Base-by-base conservation (phyloP, 2,329 filamentous ascomycete genomes). In the Davidsoniella neocaledoniae region DNA sequence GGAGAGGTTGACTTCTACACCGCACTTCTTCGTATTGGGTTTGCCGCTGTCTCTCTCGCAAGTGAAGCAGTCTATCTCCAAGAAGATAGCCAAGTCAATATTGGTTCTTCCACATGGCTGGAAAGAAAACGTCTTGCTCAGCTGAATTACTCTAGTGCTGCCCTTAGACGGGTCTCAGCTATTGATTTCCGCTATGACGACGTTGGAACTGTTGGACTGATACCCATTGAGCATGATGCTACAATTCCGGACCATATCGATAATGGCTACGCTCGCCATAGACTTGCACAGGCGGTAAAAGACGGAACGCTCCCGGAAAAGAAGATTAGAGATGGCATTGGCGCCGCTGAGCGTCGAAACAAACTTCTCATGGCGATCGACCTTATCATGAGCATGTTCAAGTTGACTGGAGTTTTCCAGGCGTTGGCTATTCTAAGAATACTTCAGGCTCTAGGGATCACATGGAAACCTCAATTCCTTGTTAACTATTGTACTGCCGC, bases 1-100 rank as follows among this genome's bases (percentile, higher is more conserved):
- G 79, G 83, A 69, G 79, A 86, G 50, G 93, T 96, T 70, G 91
- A 98, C 61, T 95, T 96, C 60, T 98, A 96, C 62, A 94, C 87
- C 0, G 84, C 86, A 0, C 69, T 96, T 4, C 71, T 96, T 2
- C 81, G 88, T 53, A 77, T 86, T 36, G 91, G 91, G 0, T 95
- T 95, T 60, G 81, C 80, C 9, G 80, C 90, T 10, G 77, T 96
- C 54, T 94, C 86, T 0, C 90, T 93, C 63, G 91, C 91, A 0
- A 94, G 86, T 58, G 88, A 96, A 63, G 90, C 90, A 3, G 91
- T 96, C 0, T 96, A 94, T 60, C 69, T 98, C 9, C 94, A 95
- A 54, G 90, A 96, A 63, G 90, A 90, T 43, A 77, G 77, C 39
- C 73, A 73, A 1, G 78, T 96, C 47, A 80, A 77, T 54, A 69